Evolutionary conservation across 495 filamentous ascomycete genomes (phyloP).

Genomic region (Penicillium tannophilum): DNA sequence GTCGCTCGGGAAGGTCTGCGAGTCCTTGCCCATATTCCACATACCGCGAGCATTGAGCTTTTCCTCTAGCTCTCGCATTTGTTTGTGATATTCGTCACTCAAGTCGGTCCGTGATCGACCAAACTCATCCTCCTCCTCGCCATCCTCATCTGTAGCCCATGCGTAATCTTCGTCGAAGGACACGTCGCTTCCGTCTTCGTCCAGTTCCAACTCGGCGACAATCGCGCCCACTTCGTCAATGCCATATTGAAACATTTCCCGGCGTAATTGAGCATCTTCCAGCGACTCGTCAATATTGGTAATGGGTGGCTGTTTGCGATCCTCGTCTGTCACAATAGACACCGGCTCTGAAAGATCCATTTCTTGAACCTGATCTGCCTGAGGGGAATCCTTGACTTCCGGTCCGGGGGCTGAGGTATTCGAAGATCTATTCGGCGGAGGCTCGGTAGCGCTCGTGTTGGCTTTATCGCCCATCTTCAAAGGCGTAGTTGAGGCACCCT

Average conservation of each 20-base stretch:
- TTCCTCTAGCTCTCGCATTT: slow-evolving; percentile 84
- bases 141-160: slow-evolving; percentile 58
- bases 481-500: not conserved
- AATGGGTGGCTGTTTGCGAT: slow-evolving; percentile 32
- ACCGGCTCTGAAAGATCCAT: slow-evolving; percentile 23
- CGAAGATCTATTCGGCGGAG: not conserved
- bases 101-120: slow-evolving; percentile 68
- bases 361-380: not conserved
- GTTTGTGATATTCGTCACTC: slow-evolving; percentile 67
- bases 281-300: slow-evolving; percentile 63
- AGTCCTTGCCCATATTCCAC: slow-evolving; percentile 54
- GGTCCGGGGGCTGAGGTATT: slow-evolving; percentile 5
- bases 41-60: slow-evolving; percentile 61
- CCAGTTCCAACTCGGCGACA: slow-evolving; percentile 88
- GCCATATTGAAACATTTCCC: slow-evolving; percentile 90
- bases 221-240: slow-evolving; percentile 83
- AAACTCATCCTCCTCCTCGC: slow-evolving; percentile 65
- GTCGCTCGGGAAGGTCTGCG: slow-evolving; percentile 34
- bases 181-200: slow-evolving; percentile 64
- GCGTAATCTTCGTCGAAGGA: slow-evolving; percentile 57
- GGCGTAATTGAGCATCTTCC: slow-evolving; percentile 79
- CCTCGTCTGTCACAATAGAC: slow-evolving; percentile 25
- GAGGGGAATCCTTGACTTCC: slow-evolving; percentile 4
- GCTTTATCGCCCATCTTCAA: not conserved
- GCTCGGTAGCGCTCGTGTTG: not conserved